These are phyloP conservation scores for Trichocomaceae sp. DNA, from an alignment of 2,329 filamentous ascomycete genomes.

Conservation along the genomic window DNA sequence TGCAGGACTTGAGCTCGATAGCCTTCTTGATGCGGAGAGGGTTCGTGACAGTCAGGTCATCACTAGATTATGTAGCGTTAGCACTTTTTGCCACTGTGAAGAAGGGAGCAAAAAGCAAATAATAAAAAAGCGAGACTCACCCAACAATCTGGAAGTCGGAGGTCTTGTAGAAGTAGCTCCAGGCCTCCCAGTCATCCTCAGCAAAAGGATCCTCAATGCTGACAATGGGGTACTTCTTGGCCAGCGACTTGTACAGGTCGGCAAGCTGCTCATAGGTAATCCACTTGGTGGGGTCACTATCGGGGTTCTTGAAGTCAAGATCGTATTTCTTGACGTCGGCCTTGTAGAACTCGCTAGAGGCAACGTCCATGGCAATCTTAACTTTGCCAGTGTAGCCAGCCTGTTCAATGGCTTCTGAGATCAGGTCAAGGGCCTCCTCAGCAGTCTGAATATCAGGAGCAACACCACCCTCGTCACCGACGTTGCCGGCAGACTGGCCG, in stretches of 20 bases:
- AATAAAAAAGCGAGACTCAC: conserved; percentile 38
- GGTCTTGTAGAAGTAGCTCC: conserved; percentile 99
- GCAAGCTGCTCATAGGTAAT: conserved; percentile 97
- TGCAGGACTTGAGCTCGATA: conserved; percentile 98
- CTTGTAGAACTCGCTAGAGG: conserved; percentile 99
- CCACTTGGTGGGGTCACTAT: conserved; percentile 94
- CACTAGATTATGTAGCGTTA: conserved; percentile 41
- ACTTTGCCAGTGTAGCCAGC: conserved; percentile 94
- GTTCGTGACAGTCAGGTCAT: conserved; percentile 99
- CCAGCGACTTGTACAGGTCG: conserved; percentile 77
- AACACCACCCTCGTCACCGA: conserved; percentile 99
- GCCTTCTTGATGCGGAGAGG: conserved; percentile 99
- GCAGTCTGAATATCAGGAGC: conserved; percentile 97
- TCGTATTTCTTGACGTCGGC: conserved; percentile 97
- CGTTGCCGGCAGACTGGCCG: conserved; percentile 96
- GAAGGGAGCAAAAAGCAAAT: background rate
- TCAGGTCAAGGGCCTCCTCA: conserved; percentile 94
- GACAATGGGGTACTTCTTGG: conserved; percentile 96
- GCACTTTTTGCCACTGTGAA: background rate
- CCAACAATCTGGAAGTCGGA: conserved; percentile 96
- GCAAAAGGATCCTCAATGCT: conserved; percentile 98
- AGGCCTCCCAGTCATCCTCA: conserved; percentile 99
- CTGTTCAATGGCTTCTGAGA: conserved; percentile 87
- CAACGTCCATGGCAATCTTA: conserved; percentile 98
- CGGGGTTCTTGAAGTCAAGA: conserved; percentile 99